Percentiles rank a stretch among this genome's conserved stretches.
phyloP scores from a whole-genome alignment of 768 basidiomycete species.

The Hygrophorus pudorinus region DNA sequence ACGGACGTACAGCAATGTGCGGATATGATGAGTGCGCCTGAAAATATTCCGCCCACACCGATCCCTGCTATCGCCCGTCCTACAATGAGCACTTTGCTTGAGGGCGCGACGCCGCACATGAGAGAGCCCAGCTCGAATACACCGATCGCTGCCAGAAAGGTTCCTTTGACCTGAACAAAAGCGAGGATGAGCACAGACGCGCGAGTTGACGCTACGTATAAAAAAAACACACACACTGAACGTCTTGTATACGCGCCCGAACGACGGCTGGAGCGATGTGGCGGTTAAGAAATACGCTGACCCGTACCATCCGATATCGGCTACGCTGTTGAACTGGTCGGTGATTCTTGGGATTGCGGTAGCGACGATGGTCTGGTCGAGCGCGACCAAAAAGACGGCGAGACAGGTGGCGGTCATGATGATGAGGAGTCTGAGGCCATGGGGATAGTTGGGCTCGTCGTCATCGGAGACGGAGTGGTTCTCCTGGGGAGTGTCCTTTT shows the following conservation, averaged over 20 bases:
- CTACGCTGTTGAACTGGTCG: constrained; percentile 1
- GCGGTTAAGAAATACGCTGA: constrained; percentile 3
- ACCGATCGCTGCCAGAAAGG: constrained; percentile 1
- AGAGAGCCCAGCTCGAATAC: constrained; percentile 4
- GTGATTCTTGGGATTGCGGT: constrained; percentile 1
- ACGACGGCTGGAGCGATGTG: constrained; percentile 1
- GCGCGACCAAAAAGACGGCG: constrained; percentile 14
- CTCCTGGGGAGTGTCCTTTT: too few species aligned
- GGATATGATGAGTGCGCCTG: constrained; percentile 15
- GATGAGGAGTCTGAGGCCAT: neutral
- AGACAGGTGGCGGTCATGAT: constrained; percentile 1
- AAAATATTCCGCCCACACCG: constrained; percentile 5
- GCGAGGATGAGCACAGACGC: too few species aligned
- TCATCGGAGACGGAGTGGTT: too few species aligned
- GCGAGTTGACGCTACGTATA: too few species aligned
- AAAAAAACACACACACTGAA: neutral
- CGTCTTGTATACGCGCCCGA: constrained; percentile 3
- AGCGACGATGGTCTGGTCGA: constrained; percentile 16
- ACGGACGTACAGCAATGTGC: constrained; percentile 14
- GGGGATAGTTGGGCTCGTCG: neutral
- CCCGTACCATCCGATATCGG: constrained; percentile 2
- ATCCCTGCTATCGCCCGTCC: constrained; percentile 4
- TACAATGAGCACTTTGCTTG: constrained; percentile 1
- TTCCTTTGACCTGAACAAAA: neutral
- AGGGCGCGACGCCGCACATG: constrained; percentile 2